Evolutionary conservation across 2,329 filamentous ascomycete genomes (phyloP), one percentile per base, ranked within the genome.

Genomic region (Didymella glomerata): DNA sequence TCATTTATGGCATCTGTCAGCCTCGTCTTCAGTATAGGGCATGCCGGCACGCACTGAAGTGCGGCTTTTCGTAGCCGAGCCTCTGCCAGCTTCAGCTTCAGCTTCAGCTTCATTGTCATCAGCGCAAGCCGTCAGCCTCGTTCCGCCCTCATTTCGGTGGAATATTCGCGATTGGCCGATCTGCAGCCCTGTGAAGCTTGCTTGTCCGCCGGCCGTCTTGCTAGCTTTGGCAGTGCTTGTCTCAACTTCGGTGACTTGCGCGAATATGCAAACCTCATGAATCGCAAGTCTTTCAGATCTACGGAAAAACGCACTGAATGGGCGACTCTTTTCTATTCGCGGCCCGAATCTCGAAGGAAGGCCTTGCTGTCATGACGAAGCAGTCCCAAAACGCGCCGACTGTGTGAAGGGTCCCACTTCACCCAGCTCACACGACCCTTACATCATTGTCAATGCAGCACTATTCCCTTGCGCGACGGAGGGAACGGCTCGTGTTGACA

Each of bases 131-230:
- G 11, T 27, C 14, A 44, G 14, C 24, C 41, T 44, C 16, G 24
- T 5, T n/a, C 9, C 20, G 7, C 11, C n/a, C 10, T 18, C 13
- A 16, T 9, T 8, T 16, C 18, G 4, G 9, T 7, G 11, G 30
- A 10, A 14, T 3, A 20, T 6, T 6, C 18, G 30, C 18, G 20
- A 51, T 42, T 46, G 41, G 47, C 16, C 27, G 40, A 42, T 8
- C 34, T 49, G 40, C 46, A 49, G 22, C 51, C 46, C 40, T 36
- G 25, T 25, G 41, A 50, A 59, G 56, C 56, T 59, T 59, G 56
- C 41, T 30, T 36, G 20, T 40, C 40, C 28, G 25, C 45, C 50
- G 40, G 24, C 41, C 32, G 46, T 41, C 51, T 54, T 36, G 56
- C 49, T 18, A 34, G 50, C 50, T 50, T n/a, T 50, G 11, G 25